Evolutionary conservation across 1,284 basidiomycete genomes (phyloP).

Genomic region (Termitomyces sp.): DNA sequence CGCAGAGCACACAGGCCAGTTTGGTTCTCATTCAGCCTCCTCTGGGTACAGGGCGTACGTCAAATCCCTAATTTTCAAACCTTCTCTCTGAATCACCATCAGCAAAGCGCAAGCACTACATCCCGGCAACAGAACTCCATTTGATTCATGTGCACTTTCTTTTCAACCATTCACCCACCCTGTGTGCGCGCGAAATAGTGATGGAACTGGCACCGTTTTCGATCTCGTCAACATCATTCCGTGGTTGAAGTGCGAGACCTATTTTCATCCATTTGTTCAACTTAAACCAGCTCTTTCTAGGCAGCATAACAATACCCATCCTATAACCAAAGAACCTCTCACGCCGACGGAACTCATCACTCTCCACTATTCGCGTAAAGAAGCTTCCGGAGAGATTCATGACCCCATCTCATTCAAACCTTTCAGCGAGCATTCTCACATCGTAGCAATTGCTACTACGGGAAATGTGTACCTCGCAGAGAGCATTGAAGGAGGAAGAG

Average conservation of each 20-base stretch:
- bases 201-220: slow-evolving; percentile 80
- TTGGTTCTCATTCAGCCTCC: slow-evolving; percentile 75
- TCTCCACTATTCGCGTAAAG: slow-evolving; percentile 81
- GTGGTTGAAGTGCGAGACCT: slow-evolving; percentile 74
- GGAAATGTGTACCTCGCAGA: slow-evolving; percentile 91
- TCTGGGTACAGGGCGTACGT: slow-evolving; percentile 67
- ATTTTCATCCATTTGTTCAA: slow-evolving; percentile 12
- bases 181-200: slow-evolving; percentile 78
- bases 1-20: slow-evolving; percentile 72
- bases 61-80: background rate
- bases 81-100: slow-evolving; percentile 7
- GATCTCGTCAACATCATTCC: slow-evolving; percentile 89
- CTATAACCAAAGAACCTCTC: slow-evolving; percentile 82
- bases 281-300: slow-evolving; percentile 27
- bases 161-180: slow-evolving; percentile 90
- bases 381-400: slow-evolving; percentile 74
- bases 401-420: slow-evolving; percentile 93
- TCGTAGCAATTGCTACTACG: slow-evolving; percentile 84
- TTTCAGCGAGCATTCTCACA: slow-evolving; percentile 87
- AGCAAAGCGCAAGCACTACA: slow-evolving; percentile 66
- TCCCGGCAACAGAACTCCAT: slow-evolving; percentile 65
- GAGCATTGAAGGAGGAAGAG: slow-evolving; percentile 83
- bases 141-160: slow-evolving; percentile 90
- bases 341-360: slow-evolving; percentile 78
- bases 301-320: slow-evolving; percentile 76